phyloP scores from a whole-genome alignment of 1,284 basidiomycete species.

The Ceratobasidium sp. region DNA sequence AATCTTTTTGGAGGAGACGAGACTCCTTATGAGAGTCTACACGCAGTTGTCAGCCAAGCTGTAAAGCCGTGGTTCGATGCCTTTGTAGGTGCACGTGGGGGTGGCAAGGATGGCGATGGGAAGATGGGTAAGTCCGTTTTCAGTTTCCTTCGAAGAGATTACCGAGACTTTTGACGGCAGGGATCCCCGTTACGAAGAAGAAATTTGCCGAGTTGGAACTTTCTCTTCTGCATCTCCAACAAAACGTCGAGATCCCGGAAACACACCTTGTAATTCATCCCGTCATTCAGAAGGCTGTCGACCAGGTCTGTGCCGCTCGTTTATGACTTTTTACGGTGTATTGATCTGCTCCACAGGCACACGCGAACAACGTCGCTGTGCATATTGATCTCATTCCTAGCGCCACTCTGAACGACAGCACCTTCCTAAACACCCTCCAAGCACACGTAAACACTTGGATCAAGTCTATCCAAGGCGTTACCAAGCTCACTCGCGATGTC shows the following conservation, averaged over 20 bases:
- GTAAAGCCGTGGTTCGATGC: slow-evolving; percentile 99
- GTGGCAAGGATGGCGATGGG: slow-evolving; percentile 81
- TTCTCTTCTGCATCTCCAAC: slow-evolving; percentile 95
- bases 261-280: slow-evolving; percentile 94
- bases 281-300: slow-evolving; percentile 87
- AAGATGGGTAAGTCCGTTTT: slow-evolving; percentile 78
- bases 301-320: slow-evolving; percentile 64
- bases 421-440: slow-evolving; percentile 95
- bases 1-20: slow-evolving; percentile 93
- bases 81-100: slow-evolving; percentile 84
- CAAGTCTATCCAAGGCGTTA: slow-evolving; percentile 97
- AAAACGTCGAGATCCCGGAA: slow-evolving; percentile 99
- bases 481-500: slow-evolving; percentile 94
- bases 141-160: not conserved
- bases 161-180: slow-evolving; percentile 57
- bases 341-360: slow-evolving; percentile 62
- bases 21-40: slow-evolving; percentile 94
- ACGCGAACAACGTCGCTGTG: slow-evolving; percentile 69
- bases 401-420: slow-evolving; percentile 83
- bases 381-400: slow-evolving; percentile 82
- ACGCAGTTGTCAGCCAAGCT: slow-evolving; percentile 95
- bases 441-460: slow-evolving; percentile 98
- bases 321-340: not conserved
- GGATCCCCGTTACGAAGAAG: slow-evolving; percentile 98
- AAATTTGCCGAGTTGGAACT: slow-evolving; percentile 98